Evolutionary conservation across 2,329 filamentous ascomycete genomes (phyloP).

Genomic region (Drechslera avenae): DNA sequence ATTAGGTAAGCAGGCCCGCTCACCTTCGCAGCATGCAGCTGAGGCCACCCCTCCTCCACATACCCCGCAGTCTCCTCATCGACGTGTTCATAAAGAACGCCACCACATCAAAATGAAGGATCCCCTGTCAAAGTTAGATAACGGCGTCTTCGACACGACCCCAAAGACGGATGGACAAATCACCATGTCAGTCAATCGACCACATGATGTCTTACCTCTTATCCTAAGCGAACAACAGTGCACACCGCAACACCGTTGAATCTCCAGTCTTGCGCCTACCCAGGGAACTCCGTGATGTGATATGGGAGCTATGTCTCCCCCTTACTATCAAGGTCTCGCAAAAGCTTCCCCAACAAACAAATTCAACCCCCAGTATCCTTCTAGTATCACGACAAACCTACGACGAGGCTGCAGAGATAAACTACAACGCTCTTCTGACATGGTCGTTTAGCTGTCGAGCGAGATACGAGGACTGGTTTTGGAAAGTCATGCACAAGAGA

Average conservation of each 20-base stretch:
- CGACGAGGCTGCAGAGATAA: neutral
- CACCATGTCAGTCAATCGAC: neutral
- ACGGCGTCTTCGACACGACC: neutral
- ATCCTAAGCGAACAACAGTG: neutral
- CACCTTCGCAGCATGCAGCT: no score
- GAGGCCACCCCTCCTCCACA: no score
- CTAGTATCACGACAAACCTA: neutral
- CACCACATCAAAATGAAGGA: neutral
- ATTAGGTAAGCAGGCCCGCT: no score
- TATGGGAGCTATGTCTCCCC: conserved; percentile 1
- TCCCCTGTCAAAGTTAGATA: neutral
- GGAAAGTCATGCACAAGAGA: neutral
- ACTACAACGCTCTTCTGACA: neutral
- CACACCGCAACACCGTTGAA: neutral
- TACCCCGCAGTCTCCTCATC: neutral
- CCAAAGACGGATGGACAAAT: neutral
- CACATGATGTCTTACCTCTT: neutral
- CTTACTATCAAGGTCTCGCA: neutral
- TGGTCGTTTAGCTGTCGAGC: neutral
- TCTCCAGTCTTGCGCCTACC: conserved; percentile 5
- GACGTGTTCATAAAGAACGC: neutral
- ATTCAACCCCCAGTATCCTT: neutral
- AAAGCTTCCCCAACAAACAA: neutral
- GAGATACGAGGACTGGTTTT: neutral
- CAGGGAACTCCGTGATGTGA: conserved; percentile 2